These are phyloP conservation scores for Geotrichum histeridarum DNA, from an alignment of 1,139 yeast genomes.

Conservation along the genomic window DNA sequence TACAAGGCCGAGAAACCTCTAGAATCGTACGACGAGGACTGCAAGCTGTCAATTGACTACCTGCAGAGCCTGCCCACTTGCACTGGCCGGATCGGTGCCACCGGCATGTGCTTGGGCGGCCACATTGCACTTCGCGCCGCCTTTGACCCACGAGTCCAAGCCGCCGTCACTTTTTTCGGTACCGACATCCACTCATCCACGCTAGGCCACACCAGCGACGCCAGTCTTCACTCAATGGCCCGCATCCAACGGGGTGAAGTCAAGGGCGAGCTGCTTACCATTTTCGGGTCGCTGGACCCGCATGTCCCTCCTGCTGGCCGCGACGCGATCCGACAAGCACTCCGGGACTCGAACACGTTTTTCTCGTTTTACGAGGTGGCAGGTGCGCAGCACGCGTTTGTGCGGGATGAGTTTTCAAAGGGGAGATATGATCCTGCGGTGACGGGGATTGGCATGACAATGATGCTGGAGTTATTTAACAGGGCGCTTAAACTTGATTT, in stretches of 20 bases:
- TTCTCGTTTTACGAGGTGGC: constrained; percentile 70
- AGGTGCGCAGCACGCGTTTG: constrained; percentile 80
- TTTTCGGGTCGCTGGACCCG: constrained; percentile 74
- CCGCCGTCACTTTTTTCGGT: constrained; percentile 73
- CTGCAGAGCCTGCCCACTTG: constrained; percentile 55
- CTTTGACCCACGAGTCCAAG: constrained; percentile 58
- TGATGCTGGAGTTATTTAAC: constrained; percentile 65
- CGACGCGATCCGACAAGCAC: constrained; percentile 59
- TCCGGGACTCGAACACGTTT: constrained; percentile 55
- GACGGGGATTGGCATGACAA: constrained; percentile 61
- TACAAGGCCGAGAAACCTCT: constrained; percentile 65
- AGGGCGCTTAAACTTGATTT: constrained; percentile 62
- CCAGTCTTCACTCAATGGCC: constrained; percentile 48
- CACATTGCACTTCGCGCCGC: constrained; percentile 74
- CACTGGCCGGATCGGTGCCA: constrained; percentile 70
- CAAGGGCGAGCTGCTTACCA: constrained; percentile 57
- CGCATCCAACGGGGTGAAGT: constrained; percentile 46
- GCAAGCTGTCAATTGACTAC: constrained; percentile 58
- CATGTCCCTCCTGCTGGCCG: constrained; percentile 79
- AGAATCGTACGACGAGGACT: constrained; percentile 73
- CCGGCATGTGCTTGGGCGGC: constrained; percentile 87
- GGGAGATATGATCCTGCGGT: constrained; percentile 77
- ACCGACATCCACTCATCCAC: constrained; percentile 71
- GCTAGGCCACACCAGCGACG: constrained; percentile 59
- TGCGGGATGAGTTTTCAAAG: constrained; percentile 71